Base-by-base conservation (phyloP, 164 flowering plant species). In the Macadamia tetraphylla region DNA sequence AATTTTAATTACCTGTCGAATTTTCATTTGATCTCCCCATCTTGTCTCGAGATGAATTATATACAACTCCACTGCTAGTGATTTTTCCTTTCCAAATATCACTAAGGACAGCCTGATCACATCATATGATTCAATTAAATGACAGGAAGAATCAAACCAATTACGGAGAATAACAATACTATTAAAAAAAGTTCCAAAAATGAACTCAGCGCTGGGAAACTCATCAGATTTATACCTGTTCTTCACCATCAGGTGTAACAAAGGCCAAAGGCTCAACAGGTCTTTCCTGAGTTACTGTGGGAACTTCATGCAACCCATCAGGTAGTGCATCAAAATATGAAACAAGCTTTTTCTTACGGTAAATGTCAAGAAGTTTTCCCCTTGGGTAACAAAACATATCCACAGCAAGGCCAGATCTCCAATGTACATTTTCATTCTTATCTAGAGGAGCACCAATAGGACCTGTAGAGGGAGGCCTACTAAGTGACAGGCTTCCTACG, bases 311-410 rank as follows among this genome's bases (percentile, higher is more conserved):
- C 81, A 88, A 62, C 29, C 68, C 79, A 62, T 75, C 79, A 69
- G 88, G 87, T 67, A 84, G 44, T 1, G 59, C 40, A 66, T 60
- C 80, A 77, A 80, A 81, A 30, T 80, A 70, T 11, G 83, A 75
- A 68, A 72, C 74, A 66, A 74, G 67, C 73, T 81, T 84, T 62
- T 84, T 84, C 64, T 70, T 75, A 58, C 98, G 85, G 72, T 94
- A 94, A 60, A 91, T 87, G 79, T 91, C 97, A 70, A 94, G 96
- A 70, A 94, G 88, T 75, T 88, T 91, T 0, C 87, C 97, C 75
- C 98, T 85, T 9, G 98, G 92, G 53, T 88, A 94, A 78, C 86
- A 79, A 83, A 77, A 90, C 42, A 74, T 40, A 68, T 67, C 74
- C 56, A 67, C 69, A 29, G 75, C 55, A n/a, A 63, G 48, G 44